Evolutionary conservation across 257 asterid species (phyloP), one percentile per base, ranked within the genome.

Genomic region (Jasminum sambac): DNA sequence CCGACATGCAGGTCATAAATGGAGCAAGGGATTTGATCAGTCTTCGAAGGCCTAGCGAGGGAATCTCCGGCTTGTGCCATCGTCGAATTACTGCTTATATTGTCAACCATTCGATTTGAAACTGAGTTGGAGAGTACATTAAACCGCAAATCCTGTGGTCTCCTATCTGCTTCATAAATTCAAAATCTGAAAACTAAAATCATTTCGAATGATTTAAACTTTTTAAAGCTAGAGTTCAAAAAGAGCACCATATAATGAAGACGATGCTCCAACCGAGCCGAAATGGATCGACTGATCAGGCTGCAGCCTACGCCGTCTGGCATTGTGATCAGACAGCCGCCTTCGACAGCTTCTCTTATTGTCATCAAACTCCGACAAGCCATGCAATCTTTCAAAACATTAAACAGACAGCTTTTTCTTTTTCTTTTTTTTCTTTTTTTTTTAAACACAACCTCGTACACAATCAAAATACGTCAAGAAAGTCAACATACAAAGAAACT

Each of bases 321-420:
- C 97, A 70, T 91, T 91, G 74, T 91, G 97, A 68, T 87, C 95
- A 8, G 89, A 89, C 40, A 89, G 92, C 10, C 93, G 85, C 71
- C 89, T 80, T 11, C 95, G 82, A 40, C 97, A 89, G 80, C 96
- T 89, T 63, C 96, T 81, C 75, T 89, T 89, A 82, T 83, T 89
- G 2, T 86, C 93, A 52, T 91, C 96, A 78, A 91, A 91, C 81
- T 89, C 95, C 58, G 82, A 73, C 82, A 91, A 72, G 37, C 79
- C 78, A 71, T 90, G 97, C 50, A 90, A 90, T 87, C 97, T 90
- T 77, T 19, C 75, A 72, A 25, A 71, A 34, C 72, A 72, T 21
- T 41, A 25, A 38, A 43, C 48, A 17, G 62, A 50, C 25, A n/a
- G 5, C 11, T 57, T 13, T n/a, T n/a, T n/a, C n/a, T n/a, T n/a